Base-by-base conservation (phyloP, 345 rosid genomes). In the Rhizophora mangle region DNA sequence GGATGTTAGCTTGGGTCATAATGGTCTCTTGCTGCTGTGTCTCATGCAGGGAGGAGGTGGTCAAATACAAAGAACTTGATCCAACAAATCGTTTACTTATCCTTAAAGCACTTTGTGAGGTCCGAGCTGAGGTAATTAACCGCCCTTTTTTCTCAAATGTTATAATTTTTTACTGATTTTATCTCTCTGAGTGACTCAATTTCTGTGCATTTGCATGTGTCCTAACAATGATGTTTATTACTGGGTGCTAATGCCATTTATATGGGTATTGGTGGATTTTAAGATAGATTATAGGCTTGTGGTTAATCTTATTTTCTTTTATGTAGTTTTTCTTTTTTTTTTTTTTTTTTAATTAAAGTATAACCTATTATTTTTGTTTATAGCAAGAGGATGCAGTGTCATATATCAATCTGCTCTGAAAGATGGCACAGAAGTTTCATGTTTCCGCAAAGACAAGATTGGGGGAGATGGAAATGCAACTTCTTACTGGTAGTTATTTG, bases 21-120 rank as follows among this genome's bases (percentile, higher is more conserved):
- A 26, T 60, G 36, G 56, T 54, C 51, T 67, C 65, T 81, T 72
- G 22, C 57, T 72, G 31, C 47, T 55, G 27, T 69, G 78, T 62
- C n/a, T 47, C 72, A 71, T 75, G 26, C 81, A 93, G 97, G 78
- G 80, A 81, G 79, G 97, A 93, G 78, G 76, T 86, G 64, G 60
- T 82, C 10, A 74, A 62, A 69, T 93, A 91, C 84, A 80, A 79
- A 71, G 82, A 79, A 82, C 87, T 93, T 68, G 79, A 81, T 69
- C 87, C 92, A 15, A 77, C 71, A 36, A 52, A 56, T 65, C 90
- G 98, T n/a, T 76, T 93, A 39, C 78, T 58, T 61, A 71, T 93
- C 60, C 75, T 93, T 6, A 93, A 84, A 79, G 96, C 92, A 62
- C 97, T 93, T 22, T 91, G 97, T 76, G 98, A 93, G 82, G 77